phyloP scores from a whole-genome alignment of 768 basidiomycete species.

The Lentinus brumalis region DNA sequence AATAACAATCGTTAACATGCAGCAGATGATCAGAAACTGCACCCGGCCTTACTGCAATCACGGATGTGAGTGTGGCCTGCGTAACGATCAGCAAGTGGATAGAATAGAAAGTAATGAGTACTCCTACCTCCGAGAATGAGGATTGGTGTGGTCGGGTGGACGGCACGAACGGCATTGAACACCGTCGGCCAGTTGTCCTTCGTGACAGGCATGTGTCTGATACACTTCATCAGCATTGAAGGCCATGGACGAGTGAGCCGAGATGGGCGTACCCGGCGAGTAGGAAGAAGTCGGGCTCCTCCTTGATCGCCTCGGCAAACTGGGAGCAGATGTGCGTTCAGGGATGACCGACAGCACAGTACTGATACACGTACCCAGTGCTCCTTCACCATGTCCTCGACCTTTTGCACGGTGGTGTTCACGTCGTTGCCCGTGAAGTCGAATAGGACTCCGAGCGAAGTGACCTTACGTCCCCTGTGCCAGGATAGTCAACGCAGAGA shows the following conservation, averaged over 20 bases:
- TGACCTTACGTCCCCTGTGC: constrained; percentile 65
- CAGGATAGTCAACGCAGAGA: not conserved
- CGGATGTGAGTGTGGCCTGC: constrained; percentile 75
- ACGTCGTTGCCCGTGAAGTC: constrained; percentile 72
- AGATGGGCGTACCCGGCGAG: constrained; percentile 56
- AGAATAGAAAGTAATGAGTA: no score
- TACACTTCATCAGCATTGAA: not conserved
- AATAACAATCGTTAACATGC: not conserved
- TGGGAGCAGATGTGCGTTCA: constrained; percentile 26
- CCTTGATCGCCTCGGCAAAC: constrained; percentile 78
- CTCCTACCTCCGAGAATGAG: constrained; percentile 73
- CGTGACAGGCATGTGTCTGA: constrained; percentile 82
- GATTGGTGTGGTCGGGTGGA: constrained; percentile 78
- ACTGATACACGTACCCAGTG: constrained; percentile 55
- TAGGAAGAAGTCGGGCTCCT: constrained; percentile 83
- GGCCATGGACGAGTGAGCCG: not conserved
- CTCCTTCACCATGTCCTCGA: constrained; percentile 78
- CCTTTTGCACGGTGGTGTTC: constrained; percentile 76
- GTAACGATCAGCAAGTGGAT: no score
- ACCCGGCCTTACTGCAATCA: constrained; percentile 61
- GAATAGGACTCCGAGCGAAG: constrained; percentile 78
- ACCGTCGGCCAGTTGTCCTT: constrained; percentile 73
- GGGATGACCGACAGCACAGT: not conserved
- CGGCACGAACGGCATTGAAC: constrained; percentile 69
- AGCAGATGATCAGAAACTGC: not conserved